A percentile compares a stretch with the other conserved stretches of the same genome.
phyloP scores from a whole-genome alignment of 805 yeast genomes.

The Spencermartinsiella europaea region DNA sequence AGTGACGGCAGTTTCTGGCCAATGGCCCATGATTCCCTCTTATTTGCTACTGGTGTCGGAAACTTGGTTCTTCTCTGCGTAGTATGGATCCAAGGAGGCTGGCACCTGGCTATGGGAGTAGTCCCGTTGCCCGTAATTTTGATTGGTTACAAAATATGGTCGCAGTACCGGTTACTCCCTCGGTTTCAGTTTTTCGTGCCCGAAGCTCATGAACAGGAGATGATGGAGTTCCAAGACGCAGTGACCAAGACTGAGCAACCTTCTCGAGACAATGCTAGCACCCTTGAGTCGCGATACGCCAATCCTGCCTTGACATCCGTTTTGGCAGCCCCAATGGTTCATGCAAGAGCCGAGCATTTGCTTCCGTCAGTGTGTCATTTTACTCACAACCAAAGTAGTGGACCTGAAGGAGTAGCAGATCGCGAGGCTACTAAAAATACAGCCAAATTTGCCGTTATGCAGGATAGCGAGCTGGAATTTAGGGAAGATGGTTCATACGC shows the following conservation, averaged over 20 bases:
- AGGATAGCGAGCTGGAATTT: conserved; percentile 3
- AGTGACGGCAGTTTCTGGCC: conserved; percentile 37
- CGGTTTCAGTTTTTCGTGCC: conserved; percentile 21
- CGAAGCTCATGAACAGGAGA: conserved; percentile 13
- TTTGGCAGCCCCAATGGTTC: conserved; percentile 23
- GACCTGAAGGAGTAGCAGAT: neutral
- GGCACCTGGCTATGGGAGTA: conserved; percentile 30
- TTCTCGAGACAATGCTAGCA: neutral
- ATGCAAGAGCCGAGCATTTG: conserved; percentile 16
- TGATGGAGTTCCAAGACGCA: conserved; percentile 10
- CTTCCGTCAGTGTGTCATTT: conserved; percentile 14
- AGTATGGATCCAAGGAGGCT: conserved; percentile 35
- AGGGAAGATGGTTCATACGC: too few species aligned
- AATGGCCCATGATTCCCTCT: conserved; percentile 27
- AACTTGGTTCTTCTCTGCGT: conserved; percentile 34
- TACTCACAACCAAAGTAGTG: neutral
- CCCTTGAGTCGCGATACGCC: conserved; percentile 18
- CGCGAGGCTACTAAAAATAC: neutral
- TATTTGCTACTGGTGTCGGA: conserved; percentile 34
- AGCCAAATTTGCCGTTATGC: neutral
- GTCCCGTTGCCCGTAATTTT: conserved; percentile 29
- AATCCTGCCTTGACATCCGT: conserved; percentile 20
- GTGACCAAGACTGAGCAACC: conserved; percentile 3
- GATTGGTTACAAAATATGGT: conserved; percentile 27
- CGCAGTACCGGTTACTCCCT: conserved; percentile 6